Conservation (phyloP, 345 rosid species). For the Sapria himalayana region DNA sequence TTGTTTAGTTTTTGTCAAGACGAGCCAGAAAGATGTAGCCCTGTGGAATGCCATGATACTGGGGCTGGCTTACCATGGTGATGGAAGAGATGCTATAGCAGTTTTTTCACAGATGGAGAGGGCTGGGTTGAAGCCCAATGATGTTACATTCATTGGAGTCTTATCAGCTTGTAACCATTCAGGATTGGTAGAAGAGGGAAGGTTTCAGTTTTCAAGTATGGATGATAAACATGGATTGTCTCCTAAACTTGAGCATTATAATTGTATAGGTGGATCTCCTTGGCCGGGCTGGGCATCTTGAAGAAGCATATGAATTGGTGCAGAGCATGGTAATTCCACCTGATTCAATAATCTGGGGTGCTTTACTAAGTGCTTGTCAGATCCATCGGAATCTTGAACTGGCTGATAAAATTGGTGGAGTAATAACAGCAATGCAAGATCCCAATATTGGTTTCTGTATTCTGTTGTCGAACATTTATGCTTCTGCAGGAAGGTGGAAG, state of each 20-base stretch:
- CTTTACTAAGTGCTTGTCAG: constrained; percentile 22
- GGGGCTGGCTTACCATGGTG: constrained; percentile 16
- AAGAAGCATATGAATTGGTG: constrained; percentile 24
- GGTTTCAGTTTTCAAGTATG: no score
- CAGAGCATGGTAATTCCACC: constrained; percentile 11
- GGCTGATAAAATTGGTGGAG: constrained; percentile 17
- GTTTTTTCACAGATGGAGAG: constrained; percentile 7
- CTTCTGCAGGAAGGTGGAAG: constrained; percentile 20
- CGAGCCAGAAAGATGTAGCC: constrained; percentile 6
- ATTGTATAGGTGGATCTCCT: constrained; percentile 38
- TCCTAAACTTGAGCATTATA: constrained; percentile 32
- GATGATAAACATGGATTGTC: no score
- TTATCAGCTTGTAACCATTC: constrained; percentile 11
- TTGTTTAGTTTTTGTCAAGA: constrained; percentile 7
- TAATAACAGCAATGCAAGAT: constrained; percentile 16
- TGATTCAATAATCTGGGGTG: constrained; percentile 14
- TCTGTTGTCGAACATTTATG: constrained; percentile 23
- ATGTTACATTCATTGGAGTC: constrained; percentile 11
- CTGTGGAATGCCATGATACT: constrained; percentile 11
- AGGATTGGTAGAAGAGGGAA: constrained; percentile 13
- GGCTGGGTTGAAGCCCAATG: constrained; percentile 10
- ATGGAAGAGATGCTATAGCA: constrained; percentile 10
- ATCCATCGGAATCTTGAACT: constrained; percentile 21
- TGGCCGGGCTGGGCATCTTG: constrained; percentile 18
- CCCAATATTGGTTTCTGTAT: constrained; percentile 16